Percentiles rank a stretch among this genome's conserved stretches.
Evolutionary conservation across 176 grass and related monocot species (phyloP).

Genomic region (Phoenix roebelenii): DNA sequence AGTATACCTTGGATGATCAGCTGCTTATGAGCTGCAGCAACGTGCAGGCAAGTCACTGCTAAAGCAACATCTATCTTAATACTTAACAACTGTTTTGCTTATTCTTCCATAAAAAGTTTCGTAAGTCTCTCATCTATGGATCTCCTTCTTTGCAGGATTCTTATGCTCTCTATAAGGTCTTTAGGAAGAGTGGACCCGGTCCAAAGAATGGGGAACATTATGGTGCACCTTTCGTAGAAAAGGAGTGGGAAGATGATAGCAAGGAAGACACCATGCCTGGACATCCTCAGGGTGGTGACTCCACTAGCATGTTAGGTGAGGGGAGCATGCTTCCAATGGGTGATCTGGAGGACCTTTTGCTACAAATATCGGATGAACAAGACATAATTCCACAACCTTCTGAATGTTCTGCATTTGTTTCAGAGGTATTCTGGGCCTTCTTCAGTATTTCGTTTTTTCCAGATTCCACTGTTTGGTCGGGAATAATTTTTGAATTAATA

Average conservation of each 20-base stretch:
- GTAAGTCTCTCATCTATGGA: not conserved
- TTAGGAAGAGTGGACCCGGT: constrained; percentile 82
- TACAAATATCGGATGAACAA: constrained; percentile 10
- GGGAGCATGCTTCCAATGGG: not conserved
- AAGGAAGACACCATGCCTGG: not conserved
- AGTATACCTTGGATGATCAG: constrained; percentile 11
- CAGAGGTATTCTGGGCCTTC: constrained; percentile 4
- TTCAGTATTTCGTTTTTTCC: too few relatives aligned
- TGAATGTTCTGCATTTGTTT: not conserved
- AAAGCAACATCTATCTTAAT: not conserved
- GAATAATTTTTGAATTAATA: too few relatives aligned
- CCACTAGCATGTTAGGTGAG: not conserved
- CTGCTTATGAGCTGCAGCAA: constrained; percentile 2
- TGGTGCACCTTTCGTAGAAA: constrained; percentile 78
- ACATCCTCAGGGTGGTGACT: constrained; percentile 4
- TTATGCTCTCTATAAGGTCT: constrained; percentile 88
- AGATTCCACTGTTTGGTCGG: too few relatives aligned
- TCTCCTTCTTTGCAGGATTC: constrained; percentile 22
- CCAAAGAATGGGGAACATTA: constrained; percentile 99
- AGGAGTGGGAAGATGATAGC: constrained; percentile 50
- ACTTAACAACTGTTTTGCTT: not conserved
- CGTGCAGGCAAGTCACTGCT: constrained; percentile 18
- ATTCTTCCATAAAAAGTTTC: constrained; percentile 6
- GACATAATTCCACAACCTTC: not conserved
- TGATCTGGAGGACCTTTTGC: constrained; percentile 9